phyloP scores from a whole-genome alignment of 2,329 filamentous ascomycete species.

The Dactylellina cionopaga region DNA sequence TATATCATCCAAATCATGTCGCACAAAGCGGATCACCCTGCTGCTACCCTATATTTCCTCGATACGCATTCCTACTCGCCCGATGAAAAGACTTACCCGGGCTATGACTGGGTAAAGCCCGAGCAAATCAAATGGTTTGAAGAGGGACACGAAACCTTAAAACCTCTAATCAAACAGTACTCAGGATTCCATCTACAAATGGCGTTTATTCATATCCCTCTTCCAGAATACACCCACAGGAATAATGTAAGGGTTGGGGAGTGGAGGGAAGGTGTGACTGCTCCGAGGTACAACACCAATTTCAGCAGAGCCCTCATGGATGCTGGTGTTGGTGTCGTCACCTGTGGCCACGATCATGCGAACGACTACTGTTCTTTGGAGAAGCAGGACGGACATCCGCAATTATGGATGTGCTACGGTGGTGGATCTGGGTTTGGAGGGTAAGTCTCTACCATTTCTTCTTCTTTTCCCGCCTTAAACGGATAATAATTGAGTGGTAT shows the following conservation, averaged over 20 bases:
- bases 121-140: slow-evolving; percentile 96
- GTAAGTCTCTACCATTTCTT: slow-evolving; percentile 62
- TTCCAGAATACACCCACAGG: slow-evolving; percentile 80
- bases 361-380: slow-evolving; percentile 94
- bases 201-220: slow-evolving; percentile 95
- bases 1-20: slow-evolving; percentile 92
- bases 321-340: slow-evolving; percentile 70
- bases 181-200: slow-evolving; percentile 93
- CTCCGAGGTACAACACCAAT: slow-evolving; percentile 87
- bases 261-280: slow-evolving; percentile 85
- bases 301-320: slow-evolving; percentile 90
- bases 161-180: slow-evolving; percentile 82
- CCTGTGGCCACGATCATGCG: slow-evolving; percentile 90
- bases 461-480: too few species aligned
- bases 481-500: too few species aligned
- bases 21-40: slow-evolving; percentile 82
- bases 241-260: slow-evolving; percentile 73
- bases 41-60: slow-evolving; percentile 91
- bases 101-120: slow-evolving; percentile 97
- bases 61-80: slow-evolving; percentile 93
- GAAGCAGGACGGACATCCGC: slow-evolving; percentile 63
- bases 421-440: slow-evolving; percentile 92
- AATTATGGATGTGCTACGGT: slow-evolving; percentile 98
- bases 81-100: slow-evolving; percentile 85
- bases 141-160: slow-evolving; percentile 76